Conservation (phyloP, 305 asterid genomes). For the Petunia hybrid region DNA sequence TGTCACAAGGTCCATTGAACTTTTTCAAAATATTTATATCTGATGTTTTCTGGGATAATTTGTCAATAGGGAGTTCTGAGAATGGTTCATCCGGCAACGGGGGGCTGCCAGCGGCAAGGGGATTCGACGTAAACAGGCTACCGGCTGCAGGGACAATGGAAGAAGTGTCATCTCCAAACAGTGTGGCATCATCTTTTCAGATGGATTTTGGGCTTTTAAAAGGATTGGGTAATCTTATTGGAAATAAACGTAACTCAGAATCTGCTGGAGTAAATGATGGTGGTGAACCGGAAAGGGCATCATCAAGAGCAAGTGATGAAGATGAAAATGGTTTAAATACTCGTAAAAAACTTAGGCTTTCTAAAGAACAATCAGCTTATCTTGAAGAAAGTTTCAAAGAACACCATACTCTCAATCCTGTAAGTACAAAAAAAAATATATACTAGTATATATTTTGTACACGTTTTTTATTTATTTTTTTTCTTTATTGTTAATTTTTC, state of each 20-base stretch:
- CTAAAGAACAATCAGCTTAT: conserved; percentile 85
- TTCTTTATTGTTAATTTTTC: background rate
- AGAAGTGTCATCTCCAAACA: conserved; percentile 71
- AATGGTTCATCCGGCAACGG: conserved; percentile 69
- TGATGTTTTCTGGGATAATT: background rate
- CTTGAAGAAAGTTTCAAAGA: conserved; percentile 89
- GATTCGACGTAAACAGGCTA: conserved; percentile 53
- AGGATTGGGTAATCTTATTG: conserved; percentile 34
- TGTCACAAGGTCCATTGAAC: too few relatives aligned
- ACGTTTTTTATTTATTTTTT: background rate
- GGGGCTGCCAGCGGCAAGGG: conserved; percentile 49
- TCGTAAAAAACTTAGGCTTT: conserved; percentile 71
- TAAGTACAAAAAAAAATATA: conserved; percentile 36
- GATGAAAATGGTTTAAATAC: conserved; percentile 67
- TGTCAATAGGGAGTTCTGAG: conserved; percentile 70
- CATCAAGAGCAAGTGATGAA: conserved; percentile 70
- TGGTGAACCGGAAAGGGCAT: conserved; percentile 52
- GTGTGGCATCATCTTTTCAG: conserved; percentile 60
- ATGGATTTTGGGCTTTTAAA: conserved; percentile 56
- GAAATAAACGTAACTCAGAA: conserved; percentile 43
- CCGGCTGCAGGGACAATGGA: conserved; percentile 52
- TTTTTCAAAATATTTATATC: background rate
- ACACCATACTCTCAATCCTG: conserved; percentile 85
- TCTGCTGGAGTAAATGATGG: conserved; percentile 53
- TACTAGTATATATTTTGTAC: background rate